Evolutionary conservation across 2,329 filamentous ascomycete species (phyloP), one percentile per base, ranked within the genome.

Genomic region (Metarhizium brunneum): DNA sequence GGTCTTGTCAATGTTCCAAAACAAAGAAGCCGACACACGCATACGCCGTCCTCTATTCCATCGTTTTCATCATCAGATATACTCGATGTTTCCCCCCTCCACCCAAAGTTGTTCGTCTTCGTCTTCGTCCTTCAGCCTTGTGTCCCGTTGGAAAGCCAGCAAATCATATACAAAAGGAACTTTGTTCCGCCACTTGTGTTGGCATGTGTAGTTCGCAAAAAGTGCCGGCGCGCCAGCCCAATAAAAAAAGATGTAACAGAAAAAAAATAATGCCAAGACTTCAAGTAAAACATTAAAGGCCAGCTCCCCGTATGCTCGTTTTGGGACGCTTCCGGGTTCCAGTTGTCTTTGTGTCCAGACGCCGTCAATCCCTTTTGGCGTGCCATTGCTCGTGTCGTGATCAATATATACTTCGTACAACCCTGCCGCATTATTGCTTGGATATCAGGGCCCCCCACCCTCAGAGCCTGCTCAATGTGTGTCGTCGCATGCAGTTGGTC

Each of bases 161-260:
- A 40, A 48, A 47, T 47, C 48, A 52, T 55, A 42, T 50, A 52
- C 47, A 53, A 50, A 54, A 50, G 29, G 42, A 53, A 32, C 18
- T 25, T 16, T 16, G 20, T 25, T 11, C 6, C 4, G 30, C 30
- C 40, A 47, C 18, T 43, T 49, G 16, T 8, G 18, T 43, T 29
- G 45, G 25, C 45, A 48, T 48, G 45, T 48, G 18, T 48, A 48
- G 20, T 29, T 18, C 20, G 25, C 4, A 48, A 48, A 29, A 14
- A 30, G 13, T 11, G 14, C 5, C 14, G 38, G 8, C 20, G 45
- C 10, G 10, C 10, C 18, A 20, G 11, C 25, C 45, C 43, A 20
- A 25, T 7, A 29, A 30, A 6, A 16, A 16, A 30, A 16, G 16
- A 45, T 45, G 16, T 18, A 16, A 11, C 7, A 16, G 16, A 16